Evolutionary conservation across 2,329 filamentous ascomycete species (phyloP).

Genomic region (Colletotrichum camelliae): DNA sequence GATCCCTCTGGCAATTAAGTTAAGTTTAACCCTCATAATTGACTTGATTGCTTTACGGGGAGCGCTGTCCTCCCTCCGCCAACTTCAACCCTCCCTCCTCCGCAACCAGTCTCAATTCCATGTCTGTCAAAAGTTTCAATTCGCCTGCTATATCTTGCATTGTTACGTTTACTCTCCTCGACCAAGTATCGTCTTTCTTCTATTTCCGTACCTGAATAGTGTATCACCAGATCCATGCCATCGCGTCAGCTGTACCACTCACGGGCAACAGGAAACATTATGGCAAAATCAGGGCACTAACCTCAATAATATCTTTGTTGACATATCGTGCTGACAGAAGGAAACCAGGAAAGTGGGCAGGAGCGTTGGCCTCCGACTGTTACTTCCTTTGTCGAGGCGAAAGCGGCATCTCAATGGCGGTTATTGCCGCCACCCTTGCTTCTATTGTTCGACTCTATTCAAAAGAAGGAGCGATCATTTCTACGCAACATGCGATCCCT

Average conservation of each 20-base stretch:
- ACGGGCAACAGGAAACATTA: not conserved
- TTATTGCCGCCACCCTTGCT: not conserved
- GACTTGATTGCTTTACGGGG: too few species aligned
- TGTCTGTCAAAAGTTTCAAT: not conserved
- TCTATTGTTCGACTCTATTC: not conserved
- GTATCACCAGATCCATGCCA: too few species aligned
- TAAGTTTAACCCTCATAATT: too few species aligned
- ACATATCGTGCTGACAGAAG: too few species aligned
- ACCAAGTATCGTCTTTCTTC: too few species aligned
- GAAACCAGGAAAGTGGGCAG: too few species aligned
- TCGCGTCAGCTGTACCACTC: not conserved
- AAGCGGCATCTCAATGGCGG: not conserved
- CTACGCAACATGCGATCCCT: not conserved
- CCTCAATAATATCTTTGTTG: too few species aligned
- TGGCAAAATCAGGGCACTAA: too few species aligned
- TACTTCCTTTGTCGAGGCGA: not conserved
- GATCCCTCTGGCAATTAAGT: too few species aligned
- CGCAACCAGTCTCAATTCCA: not conserved
- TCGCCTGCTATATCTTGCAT: not conserved
- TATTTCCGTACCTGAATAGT: too few species aligned
- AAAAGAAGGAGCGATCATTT: not conserved
- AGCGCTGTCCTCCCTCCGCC: not conserved
- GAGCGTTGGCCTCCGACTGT: too few species aligned
- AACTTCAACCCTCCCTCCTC: not conserved
- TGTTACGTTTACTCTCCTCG: not conserved